Base-by-base conservation (phyloP, 257 asterid genomes). In the Fraxinus anomala region DNA sequence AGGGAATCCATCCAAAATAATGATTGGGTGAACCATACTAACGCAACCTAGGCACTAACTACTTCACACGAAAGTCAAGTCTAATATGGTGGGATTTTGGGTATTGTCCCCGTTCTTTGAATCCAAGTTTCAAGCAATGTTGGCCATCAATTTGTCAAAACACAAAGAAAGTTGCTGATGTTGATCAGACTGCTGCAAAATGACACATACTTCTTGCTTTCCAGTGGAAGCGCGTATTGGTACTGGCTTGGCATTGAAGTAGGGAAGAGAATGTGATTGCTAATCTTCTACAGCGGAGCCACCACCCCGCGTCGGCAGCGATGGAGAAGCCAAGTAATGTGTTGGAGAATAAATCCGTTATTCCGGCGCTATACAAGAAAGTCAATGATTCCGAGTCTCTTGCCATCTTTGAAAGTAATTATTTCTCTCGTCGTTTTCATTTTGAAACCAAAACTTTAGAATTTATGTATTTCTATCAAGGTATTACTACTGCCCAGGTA, bases 61-160 rank as follows among this genome's bases (percentile, higher is more conserved):
- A 92, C 89, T 94, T 93, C 84, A 85, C 89, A 31, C 97, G 97
- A 84, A 95, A 95, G 34, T 91, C 97, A 42, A 88, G 84, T 86
- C 99, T 86, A 80, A 93, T 49, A 87, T 73, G 61, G 94, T 89
- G 49, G 93, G 81, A 82, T 95, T 95, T 81, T 93, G 97, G 7
- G 99, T 91, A 79, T 95, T 95, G 84, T 93, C 98, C 79, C 97
- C 86, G 83, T 95, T 95, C 87, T 89, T 95, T 39, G 97, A 86
- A 87, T 95, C 96, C 96, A 93, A 87, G 89, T 94, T 88, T 74
- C 93, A 89, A 40, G 80, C 84, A 30, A 93, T 83, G 82, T 91
- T 96, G 30, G 88, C 82, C 98, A 95, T 95, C 85, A 95, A 78
- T 82, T 93, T 93, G 77, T 93, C 98, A 24, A 95, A 93, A 77